These are phyloP conservation scores for Papilionanthe hybrid DNA, from an alignment of 116 monocot species.

Conservation along the genomic window DNA sequence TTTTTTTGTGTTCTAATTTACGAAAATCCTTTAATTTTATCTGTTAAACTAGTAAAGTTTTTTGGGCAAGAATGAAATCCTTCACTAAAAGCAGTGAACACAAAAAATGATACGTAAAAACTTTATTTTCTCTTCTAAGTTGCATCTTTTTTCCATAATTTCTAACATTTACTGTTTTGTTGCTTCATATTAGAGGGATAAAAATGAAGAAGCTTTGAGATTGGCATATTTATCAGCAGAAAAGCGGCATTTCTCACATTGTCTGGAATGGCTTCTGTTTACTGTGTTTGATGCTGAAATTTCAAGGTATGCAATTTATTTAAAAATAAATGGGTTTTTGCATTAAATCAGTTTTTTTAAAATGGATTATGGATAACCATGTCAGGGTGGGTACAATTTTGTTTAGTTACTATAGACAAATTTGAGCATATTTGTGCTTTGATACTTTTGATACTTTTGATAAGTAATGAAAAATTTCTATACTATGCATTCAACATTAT, in stretches of 20 bases:
- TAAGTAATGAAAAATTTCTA: background rate
- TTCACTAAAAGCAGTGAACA: background rate
- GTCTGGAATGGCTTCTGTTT: conserved; percentile 99
- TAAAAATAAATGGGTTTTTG: background rate
- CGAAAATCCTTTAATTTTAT: background rate
- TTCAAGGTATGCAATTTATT: conserved; percentile 57
- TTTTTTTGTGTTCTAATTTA: background rate
- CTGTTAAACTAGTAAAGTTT: background rate
- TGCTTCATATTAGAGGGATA: conserved; percentile 59
- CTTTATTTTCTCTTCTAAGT: background rate
- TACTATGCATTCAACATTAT: background rate
- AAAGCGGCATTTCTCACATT: conserved; percentile 96
- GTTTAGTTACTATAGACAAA: background rate
- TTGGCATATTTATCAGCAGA: conserved; percentile 90
- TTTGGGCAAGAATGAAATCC: background rate
- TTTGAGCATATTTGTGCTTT: background rate
- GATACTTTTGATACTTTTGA: background rate
- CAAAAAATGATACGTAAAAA: background rate
- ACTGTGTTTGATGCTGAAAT: conserved; percentile 99
- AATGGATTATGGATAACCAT: background rate
- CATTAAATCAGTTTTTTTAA: background rate
- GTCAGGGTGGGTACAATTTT: background rate
- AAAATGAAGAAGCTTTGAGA: conserved; percentile 86
- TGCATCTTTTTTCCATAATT: background rate
- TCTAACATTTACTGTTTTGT: conserved; percentile 5